phyloP scores from a whole-genome alignment of 768 basidiomycete genomes.

The Lactifluus rugatus region DNA sequence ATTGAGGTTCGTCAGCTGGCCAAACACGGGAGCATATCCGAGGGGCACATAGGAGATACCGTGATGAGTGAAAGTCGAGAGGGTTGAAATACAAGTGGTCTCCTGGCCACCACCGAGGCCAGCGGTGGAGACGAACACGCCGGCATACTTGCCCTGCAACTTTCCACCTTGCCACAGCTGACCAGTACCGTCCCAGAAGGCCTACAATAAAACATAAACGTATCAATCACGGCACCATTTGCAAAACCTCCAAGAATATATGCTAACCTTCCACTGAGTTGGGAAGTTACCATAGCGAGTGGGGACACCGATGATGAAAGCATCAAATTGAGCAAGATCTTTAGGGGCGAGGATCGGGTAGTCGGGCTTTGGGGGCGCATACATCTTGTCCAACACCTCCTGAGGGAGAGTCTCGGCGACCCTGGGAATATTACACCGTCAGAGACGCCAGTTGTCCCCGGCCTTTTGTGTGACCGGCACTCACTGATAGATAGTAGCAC shows the following conservation, averaged over 20 bases:
- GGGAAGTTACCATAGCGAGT: slow-evolving; percentile 78
- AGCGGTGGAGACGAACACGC: slow-evolving; percentile 64
- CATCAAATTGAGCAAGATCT: slow-evolving; percentile 53
- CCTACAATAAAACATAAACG: slow-evolving; percentile 27
- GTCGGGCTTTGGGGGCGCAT: slow-evolving; percentile 59
- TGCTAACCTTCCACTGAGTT: slow-evolving; percentile 62
- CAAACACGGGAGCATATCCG: slow-evolving; percentile 48
- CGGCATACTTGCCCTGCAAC: slow-evolving; percentile 66
- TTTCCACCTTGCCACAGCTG: slow-evolving; percentile 48
- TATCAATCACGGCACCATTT: background rate
- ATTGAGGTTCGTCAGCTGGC: slow-evolving; percentile 32
- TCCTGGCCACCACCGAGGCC: slow-evolving; percentile 79
- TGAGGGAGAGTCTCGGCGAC: slow-evolving; percentile 69
- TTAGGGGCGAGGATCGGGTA: slow-evolving; percentile 58
- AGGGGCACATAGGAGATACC: slow-evolving; percentile 66
- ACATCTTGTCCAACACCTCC: slow-evolving; percentile 57
- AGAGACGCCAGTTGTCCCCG: background rate
- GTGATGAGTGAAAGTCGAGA: slow-evolving; percentile 61
- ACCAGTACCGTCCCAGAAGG: slow-evolving; percentile 73
- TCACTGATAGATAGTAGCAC: slow-evolving; percentile 39
- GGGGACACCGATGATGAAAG: slow-evolving; percentile 65
- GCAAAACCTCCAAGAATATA: background rate
- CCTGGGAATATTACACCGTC: slow-evolving; percentile 28
- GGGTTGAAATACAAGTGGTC: slow-evolving; percentile 37
- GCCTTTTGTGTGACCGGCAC: slow-evolving; percentile 12